phyloP scores from a whole-genome alignment of 306 rosid genomes.

The Bauhinia variegata region DNA sequence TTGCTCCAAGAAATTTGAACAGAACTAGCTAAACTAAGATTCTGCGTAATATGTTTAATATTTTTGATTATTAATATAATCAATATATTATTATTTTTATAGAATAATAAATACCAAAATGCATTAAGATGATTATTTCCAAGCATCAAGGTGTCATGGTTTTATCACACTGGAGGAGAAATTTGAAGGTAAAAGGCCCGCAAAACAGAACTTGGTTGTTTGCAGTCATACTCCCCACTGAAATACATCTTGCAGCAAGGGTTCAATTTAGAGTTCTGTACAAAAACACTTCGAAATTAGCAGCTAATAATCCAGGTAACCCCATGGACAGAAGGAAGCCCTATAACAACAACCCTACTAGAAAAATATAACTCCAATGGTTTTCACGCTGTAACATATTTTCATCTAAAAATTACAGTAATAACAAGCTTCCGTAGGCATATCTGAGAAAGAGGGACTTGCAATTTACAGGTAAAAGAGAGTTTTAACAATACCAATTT shows the following conservation, averaged over 20 bases:
- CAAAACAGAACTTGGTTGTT: neutral
- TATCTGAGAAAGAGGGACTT: constrained; percentile 1
- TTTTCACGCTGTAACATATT: constrained; percentile 32
- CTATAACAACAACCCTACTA: constrained; percentile 1
- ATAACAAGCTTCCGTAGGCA: constrained; percentile 26
- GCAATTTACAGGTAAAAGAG: constrained; percentile 27
- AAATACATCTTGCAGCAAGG: constrained; percentile 22
- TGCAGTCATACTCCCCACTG: constrained; percentile 22
- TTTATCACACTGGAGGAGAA: constrained; percentile 7
- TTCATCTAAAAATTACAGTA: constrained; percentile 31
- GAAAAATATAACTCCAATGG: constrained; percentile 23
- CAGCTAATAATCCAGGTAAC: constrained; percentile 24
- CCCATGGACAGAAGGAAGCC: constrained; percentile 3
- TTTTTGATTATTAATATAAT: too few species aligned
- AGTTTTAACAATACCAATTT: constrained; percentile 28
- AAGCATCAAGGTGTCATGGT: constrained; percentile 16
- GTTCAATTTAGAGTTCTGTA: constrained; percentile 41
- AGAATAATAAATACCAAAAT: too few species aligned
- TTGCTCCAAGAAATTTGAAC: too few species aligned
- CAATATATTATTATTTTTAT: too few species aligned
- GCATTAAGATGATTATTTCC: too few species aligned
- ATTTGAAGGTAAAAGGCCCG: too few species aligned
- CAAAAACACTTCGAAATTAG: constrained; percentile 12
- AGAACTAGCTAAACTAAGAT: too few species aligned
- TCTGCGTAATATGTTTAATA: too few species aligned